Evolutionary conservation across 2,329 filamentous ascomycete genomes (phyloP).

Genomic region (Aspergillus pseudonomiae): DNA sequence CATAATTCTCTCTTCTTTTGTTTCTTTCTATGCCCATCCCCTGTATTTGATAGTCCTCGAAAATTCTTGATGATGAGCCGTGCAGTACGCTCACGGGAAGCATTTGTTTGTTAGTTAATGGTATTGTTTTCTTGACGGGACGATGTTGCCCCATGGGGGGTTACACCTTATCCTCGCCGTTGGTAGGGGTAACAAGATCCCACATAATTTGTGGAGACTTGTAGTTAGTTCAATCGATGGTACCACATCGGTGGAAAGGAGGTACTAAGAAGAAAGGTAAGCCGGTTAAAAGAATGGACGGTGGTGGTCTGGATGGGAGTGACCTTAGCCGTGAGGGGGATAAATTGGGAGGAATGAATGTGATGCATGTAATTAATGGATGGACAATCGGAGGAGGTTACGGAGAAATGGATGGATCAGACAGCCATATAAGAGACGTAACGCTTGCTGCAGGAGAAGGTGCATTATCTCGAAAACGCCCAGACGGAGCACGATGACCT

Average conservation of each 20-base stretch:
- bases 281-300: background rate
- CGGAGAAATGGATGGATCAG: background rate
- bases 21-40: background rate
- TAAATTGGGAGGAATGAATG: background rate
- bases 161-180: background rate
- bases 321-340: conserved; percentile 1
- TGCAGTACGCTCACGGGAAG: conserved; percentile 6
- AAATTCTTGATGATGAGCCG: conserved; percentile 1
- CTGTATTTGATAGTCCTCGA: conserved; percentile 10
- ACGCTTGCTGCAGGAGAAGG: background rate
- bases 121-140: conserved; percentile 4
- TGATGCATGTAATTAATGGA: background rate
- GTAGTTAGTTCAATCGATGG: background rate
- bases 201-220: background rate
- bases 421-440: background rate
- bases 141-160: background rate
- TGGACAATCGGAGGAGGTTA: too few species aligned
- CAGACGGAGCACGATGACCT: background rate
- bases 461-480: background rate
- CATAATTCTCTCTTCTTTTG: background rate
- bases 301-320: background rate
- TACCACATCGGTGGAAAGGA: background rate
- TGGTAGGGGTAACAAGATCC: background rate
- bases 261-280: background rate
- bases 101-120: conserved; percentile 3